Evolutionary conservation across 305 asterid genomes (phyloP), one percentile per base, ranked within the genome.

Genomic region (Coffea humblotiana): DNA sequence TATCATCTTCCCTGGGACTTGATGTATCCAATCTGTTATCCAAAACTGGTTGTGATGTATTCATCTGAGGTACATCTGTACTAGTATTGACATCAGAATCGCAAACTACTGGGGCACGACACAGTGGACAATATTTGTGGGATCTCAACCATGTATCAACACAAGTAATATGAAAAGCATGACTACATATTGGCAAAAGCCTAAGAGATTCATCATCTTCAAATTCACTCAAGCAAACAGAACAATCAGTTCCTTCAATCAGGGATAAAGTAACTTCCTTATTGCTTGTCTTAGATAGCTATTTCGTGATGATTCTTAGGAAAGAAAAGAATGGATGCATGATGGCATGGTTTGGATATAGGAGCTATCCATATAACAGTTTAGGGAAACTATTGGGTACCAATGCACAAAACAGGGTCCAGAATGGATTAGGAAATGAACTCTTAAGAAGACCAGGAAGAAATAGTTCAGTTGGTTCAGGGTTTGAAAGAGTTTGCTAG

Each of bases 71-170:
- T 6, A 80, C 12, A 15, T 63, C 73, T 10, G 45, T 40, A 8
- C 19, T 16, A 40, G 43, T 40, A 75, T n/a, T 47, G 1, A 23
- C 21, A 27, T 12, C 27, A 69, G 7, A 16, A 4, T 56, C 71
- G 21, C n/a, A 14, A 29, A 83, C 61, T 15, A 93, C 37, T 2
- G 93, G 94, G 16, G 97, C 91, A 0, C 96, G 98, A 60, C 98
- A 92, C n/a, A 94, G 71, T 0, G 97, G 98, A 75, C 97, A 94
- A 63, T 86, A 92, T 80, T 81, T 82, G 79, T 94, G 97, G 21
- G 96, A 89, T 32, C 89, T 79, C 7, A 94, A 48, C 98, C 98
- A 94, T 25, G 92, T 91, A 78, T 94, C 97, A 37, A 92, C 90
- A 76, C 98, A 94, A 29, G 67, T 25, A 14, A 86, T 49, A 72